Evolutionary conservation across 371 early-diverging fungal species (phyloP).

Genomic region (Choanephora cucurbitarum): DNA sequence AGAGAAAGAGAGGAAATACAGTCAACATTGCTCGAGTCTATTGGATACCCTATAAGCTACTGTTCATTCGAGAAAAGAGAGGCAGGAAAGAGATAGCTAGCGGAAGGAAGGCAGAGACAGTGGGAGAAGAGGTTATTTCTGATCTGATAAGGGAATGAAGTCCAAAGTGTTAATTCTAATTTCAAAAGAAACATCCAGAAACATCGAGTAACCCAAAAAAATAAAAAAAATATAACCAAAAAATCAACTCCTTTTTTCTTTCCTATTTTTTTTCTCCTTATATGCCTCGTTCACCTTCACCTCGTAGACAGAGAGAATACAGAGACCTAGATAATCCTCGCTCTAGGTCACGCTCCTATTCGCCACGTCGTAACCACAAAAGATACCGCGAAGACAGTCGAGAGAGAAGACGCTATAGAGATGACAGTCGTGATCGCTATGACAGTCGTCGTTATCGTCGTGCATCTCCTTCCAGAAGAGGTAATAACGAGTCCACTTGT

Average conservation of each 20-base stretch:
- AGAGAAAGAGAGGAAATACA: too few species aligned
- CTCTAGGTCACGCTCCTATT: constrained; percentile 31
- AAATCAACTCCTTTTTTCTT: constrained; percentile 6
- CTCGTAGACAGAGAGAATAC: constrained; percentile 35
- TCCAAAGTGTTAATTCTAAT: too few species aligned
- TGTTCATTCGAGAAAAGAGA: too few species aligned
- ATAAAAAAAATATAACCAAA: constrained; percentile 3
- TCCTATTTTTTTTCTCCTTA: neutral
- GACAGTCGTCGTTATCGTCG: constrained; percentile 1
- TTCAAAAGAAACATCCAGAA: too few species aligned
- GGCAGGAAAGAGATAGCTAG: too few species aligned
- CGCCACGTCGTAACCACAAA: constrained; percentile 13
- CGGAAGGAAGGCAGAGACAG: too few species aligned
- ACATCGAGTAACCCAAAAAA: too few species aligned
- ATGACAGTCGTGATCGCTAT: constrained; percentile 3
- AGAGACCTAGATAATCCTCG: constrained; percentile 44
- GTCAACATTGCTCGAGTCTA: too few species aligned
- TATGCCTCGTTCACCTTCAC: constrained; percentile 50
- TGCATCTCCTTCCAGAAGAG: constrained; percentile 10
- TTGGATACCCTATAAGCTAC: too few species aligned
- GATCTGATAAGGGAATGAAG: too few species aligned
- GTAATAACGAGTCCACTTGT: neutral
- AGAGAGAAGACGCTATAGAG: constrained; percentile 16
- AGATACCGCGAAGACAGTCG: constrained; percentile 23
- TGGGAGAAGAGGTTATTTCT: too few species aligned